phyloP scores from a whole-genome alignment of 495 filamentous ascomycete species.

The Poronia punctata region DNA sequence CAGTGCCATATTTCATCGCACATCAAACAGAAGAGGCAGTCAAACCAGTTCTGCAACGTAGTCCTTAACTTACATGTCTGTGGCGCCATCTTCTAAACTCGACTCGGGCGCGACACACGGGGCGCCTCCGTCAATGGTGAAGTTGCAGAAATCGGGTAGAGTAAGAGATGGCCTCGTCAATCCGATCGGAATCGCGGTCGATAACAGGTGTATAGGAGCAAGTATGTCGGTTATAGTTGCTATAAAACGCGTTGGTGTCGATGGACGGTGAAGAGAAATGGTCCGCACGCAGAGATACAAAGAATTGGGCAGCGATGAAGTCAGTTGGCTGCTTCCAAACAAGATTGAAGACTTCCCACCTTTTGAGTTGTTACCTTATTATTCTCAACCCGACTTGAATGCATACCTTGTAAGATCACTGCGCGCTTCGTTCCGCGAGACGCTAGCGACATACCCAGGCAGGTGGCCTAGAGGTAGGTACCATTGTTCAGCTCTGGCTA shows the following conservation, averaged over 20 bases:
- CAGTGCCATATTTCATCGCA: too few species aligned
- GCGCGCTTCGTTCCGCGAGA: too few species aligned
- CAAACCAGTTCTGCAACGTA: background rate
- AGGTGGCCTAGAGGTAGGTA: too few species aligned
- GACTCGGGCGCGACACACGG: background rate
- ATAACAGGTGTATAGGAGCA: background rate
- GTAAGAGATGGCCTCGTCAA: background rate
- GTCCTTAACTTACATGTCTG: conserved; percentile 20
- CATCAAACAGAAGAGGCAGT: background rate
- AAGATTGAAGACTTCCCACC: too few species aligned
- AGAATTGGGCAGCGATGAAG: too few species aligned
- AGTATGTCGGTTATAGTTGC: background rate
- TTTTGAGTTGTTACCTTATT: too few species aligned
- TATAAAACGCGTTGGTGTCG: background rate
- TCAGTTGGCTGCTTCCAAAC: too few species aligned
- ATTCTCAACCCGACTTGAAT: too few species aligned
- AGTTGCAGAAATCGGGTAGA: background rate
- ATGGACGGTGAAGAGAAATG: too few species aligned
- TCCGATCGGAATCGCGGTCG: background rate
- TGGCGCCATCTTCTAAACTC: conserved; percentile 25
- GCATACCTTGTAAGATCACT: too few species aligned
- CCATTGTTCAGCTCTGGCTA: too few species aligned
- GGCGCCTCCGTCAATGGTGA: background rate
- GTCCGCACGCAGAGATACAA: background rate
- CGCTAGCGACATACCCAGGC: too few species aligned